Conservation (phyloP, 1,139 yeast species). For the Keqinozyma sinolaborantium region DNA sequence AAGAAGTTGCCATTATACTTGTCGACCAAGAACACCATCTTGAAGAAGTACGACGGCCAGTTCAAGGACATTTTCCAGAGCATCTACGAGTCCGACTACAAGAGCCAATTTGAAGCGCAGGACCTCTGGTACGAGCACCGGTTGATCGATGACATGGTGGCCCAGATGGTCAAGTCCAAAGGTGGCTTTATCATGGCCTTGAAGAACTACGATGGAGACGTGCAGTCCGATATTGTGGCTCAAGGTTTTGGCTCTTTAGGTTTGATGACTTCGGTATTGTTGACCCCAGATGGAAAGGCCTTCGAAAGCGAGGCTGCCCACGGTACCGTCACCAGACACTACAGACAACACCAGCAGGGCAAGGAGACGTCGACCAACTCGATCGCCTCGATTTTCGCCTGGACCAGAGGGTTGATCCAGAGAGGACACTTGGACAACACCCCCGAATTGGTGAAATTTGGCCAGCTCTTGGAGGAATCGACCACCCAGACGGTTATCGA, state of each 20-base stretch:
- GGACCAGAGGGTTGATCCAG: slow-evolving; percentile 82
- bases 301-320: slow-evolving; percentile 86
- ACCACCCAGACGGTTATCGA: slow-evolving; percentile 71
- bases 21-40: slow-evolving; percentile 76
- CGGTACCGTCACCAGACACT: slow-evolving; percentile 86
- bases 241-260: slow-evolving; percentile 86
- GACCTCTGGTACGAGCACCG: slow-evolving; percentile 83
- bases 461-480: slow-evolving; percentile 61
- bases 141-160: slow-evolving; percentile 84
- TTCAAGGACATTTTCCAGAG: slow-evolving; percentile 77
- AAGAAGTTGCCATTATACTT: slow-evolving; percentile 65
- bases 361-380: slow-evolving; percentile 83
- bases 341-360: slow-evolving; percentile 80
- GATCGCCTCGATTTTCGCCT: slow-evolving; percentile 80
- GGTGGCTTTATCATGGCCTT: slow-evolving; percentile 83
- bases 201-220: slow-evolving; percentile 86
- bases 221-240: slow-evolving; percentile 80
- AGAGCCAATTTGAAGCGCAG: slow-evolving; percentile 51
- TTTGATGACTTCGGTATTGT: slow-evolving; percentile 77
- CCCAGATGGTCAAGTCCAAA: slow-evolving; percentile 80
- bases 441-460: slow-evolving; percentile 68
- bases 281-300: slow-evolving; percentile 84
- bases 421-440: slow-evolving; percentile 76
- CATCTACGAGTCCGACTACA: slow-evolving; percentile 57
- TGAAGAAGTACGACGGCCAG: slow-evolving; percentile 78